Percentiles rank a stretch among this genome's conserved stretches.
These are phyloP conservation scores for thale cress (Arabidopsis thaliana) DNA, from an alignment of 345 rosid species.

Conservation along the genomic window TAIR10.1 NC_003070.9:26722001-26722500, in stretches of 20 bases:
- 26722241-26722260: conserved; percentile 58
- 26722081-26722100: neutral
- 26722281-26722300: conserved; percentile 4
- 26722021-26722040: neutral
- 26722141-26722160: neutral
- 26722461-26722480: neutral
- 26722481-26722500: conserved; percentile 1
- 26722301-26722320: conserved; percentile 41
- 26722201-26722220: conserved; percentile 56
- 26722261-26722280: conserved; percentile 52
- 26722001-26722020: neutral
- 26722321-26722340: neutral
- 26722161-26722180: neutral
- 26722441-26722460: conserved; percentile 10
- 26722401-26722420: too few species aligned
- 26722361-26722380: too few species aligned
- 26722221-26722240: conserved; percentile 57
- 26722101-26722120: neutral
- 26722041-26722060: neutral
- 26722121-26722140: neutral
- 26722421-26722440: too few species aligned
- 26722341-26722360: too few species aligned
- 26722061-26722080: neutral
- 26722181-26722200: neutral
- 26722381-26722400: too few species aligned